Conservation (phyloP, 345 rosid species). For the Syzygium grande region DNA sequence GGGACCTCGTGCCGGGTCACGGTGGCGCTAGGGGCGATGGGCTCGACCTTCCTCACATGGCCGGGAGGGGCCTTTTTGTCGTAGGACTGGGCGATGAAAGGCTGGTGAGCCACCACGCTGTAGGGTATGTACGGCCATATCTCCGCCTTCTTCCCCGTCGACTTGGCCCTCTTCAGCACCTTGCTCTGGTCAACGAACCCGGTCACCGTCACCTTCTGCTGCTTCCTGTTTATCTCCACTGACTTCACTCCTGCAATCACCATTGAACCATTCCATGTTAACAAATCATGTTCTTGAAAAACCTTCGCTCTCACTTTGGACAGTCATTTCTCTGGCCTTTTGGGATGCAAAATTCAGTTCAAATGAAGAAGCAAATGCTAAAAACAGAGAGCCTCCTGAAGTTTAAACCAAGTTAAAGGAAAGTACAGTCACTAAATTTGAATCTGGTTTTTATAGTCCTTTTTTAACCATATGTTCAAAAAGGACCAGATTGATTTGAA, state of each 20-base stretch:
- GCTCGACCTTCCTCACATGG: conserved; percentile 68
- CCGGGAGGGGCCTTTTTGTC: conserved; percentile 99
- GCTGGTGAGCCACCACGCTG: conserved; percentile 84
- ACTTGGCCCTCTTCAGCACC: conserved; percentile 79
- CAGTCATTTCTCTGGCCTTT: neutral
- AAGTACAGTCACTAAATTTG: neutral
- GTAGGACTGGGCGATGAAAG: conserved; percentile 61
- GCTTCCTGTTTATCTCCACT: conserved; percentile 85
- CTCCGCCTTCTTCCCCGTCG: conserved; percentile 92
- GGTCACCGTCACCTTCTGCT: conserved; percentile 77
- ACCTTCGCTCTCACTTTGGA: neutral
- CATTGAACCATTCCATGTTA: neutral
- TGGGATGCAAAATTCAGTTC: neutral
- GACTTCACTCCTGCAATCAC: conserved; percentile 59
- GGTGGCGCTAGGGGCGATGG: conserved; percentile 18
- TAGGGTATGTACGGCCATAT: conserved; percentile 95
- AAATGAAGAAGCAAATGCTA: neutral
- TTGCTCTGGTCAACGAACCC: conserved; percentile 75
- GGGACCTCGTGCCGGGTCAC: conserved; percentile 66
- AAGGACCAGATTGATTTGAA: neutral
- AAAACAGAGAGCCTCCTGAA: neutral
- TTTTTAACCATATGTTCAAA: neutral
- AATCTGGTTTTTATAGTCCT: neutral
- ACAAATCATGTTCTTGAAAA: neutral
- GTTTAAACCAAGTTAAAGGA: neutral